Evolutionary conservation across 2,329 filamentous ascomycete species (phyloP).

Genomic region (Xenoacremonium recifei): DNA sequence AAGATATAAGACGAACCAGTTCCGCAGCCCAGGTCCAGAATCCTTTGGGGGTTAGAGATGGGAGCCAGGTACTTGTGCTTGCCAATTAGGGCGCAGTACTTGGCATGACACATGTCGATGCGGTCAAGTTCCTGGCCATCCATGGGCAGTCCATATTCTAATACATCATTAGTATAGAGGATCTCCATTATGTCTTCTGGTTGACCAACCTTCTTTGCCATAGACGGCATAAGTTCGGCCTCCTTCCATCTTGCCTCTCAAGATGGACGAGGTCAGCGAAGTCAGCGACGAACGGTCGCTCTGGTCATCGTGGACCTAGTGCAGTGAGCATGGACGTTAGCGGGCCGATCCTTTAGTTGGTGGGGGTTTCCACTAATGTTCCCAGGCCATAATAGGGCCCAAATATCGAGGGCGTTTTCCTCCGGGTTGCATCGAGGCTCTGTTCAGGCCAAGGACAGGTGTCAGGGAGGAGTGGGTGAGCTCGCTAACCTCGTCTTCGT

Average conservation of each 20-base stretch:
- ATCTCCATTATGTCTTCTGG: too few species aligned
- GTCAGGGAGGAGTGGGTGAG: too few species aligned
- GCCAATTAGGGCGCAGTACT: slow-evolving; percentile 28
- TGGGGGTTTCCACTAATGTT: too few species aligned
- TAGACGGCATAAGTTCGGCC: slow-evolving; percentile 32
- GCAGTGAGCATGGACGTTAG: too few species aligned
- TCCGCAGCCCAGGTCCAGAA: slow-evolving; percentile 27
- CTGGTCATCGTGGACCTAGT: slow-evolving; percentile 7
- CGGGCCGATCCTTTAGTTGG: background rate
- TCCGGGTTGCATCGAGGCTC: background rate
- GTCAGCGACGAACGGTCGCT: slow-evolving; percentile 24
- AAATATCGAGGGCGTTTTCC: background rate
- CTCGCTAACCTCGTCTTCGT: slow-evolving; percentile 19
- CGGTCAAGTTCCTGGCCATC: slow-evolving; percentile 38
- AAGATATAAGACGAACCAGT: slow-evolving; percentile 14
- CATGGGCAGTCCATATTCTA: slow-evolving; percentile 39
- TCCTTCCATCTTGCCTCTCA: slow-evolving; percentile 26
- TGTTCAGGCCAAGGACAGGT: too few species aligned
- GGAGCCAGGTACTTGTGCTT: slow-evolving; percentile 24
- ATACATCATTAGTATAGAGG: too few species aligned
- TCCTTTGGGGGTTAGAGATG: slow-evolving; percentile 22
- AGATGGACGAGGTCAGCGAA: slow-evolving; percentile 28
- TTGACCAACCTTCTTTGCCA: slow-evolving; percentile 29
- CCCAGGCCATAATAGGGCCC: background rate
- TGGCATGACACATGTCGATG: slow-evolving; percentile 37